Percentiles rank a stretch among this genome's conserved stretches.
These are phyloP conservation scores for Takashimella koratensis DNA, from an alignment of 1,284 basidiomycete species.

Conservation along the genomic window DNA sequence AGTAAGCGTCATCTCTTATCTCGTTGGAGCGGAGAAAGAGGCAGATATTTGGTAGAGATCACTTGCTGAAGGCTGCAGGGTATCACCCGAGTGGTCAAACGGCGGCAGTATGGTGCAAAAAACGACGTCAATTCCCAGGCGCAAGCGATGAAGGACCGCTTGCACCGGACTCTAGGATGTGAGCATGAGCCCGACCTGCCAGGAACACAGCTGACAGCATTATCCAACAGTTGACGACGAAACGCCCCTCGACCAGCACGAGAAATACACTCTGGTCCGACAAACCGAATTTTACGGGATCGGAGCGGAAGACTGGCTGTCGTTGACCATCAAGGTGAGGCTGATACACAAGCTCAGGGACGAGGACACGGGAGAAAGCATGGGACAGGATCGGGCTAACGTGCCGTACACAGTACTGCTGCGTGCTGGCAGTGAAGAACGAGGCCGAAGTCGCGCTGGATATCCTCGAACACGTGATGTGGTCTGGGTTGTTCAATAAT, in stretches of 20 bases:
- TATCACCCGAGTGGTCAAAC: slow-evolving; percentile 35
- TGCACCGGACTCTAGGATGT: slow-evolving; percentile 42
- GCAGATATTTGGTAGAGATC: no score
- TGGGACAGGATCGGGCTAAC: no score
- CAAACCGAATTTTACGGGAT: slow-evolving; percentile 67
- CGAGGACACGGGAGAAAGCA: no score
- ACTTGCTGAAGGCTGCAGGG: slow-evolving; percentile 19
- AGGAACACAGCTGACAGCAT: background rate
- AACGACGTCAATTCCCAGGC: slow-evolving; percentile 32
- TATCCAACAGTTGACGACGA: slow-evolving; percentile 46
- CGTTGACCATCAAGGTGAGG: slow-evolving; percentile 74
- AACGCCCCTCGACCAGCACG: slow-evolving; percentile 8
- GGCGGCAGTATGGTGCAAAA: slow-evolving; percentile 18
- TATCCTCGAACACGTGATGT: slow-evolving; percentile 70
- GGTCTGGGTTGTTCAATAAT: slow-evolving; percentile 71
- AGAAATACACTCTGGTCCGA: slow-evolving; percentile 26
- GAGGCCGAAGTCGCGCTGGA: slow-evolving; percentile 69
- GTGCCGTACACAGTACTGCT: slow-evolving; percentile 77
- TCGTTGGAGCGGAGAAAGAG: no score
- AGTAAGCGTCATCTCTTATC: slow-evolving; percentile 55
- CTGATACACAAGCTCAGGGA: background rate
- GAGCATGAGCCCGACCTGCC: slow-evolving; percentile 8
- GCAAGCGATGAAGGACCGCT: slow-evolving; percentile 41
- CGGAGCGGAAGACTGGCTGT: slow-evolving; percentile 80
- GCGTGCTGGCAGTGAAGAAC: slow-evolving; percentile 63